Conservation (phyloP, 441 rosid species). For the Erodium moschatum region DNA sequence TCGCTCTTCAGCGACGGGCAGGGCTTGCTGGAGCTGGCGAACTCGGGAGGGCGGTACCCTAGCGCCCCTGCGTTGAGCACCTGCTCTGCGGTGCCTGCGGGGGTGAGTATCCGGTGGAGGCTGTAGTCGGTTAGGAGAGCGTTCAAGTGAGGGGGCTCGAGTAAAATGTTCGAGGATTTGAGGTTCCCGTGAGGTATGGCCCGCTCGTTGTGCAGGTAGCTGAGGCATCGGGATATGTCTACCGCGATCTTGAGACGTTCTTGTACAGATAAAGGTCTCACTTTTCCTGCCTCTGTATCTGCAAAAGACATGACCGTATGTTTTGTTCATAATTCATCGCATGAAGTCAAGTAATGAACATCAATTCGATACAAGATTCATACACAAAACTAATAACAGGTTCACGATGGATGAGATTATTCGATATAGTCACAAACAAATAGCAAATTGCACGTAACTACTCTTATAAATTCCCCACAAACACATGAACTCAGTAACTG, state of each 20-base stretch:
- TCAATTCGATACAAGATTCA: neutral
- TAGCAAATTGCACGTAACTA: too few relatives aligned
- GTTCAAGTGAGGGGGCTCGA: conserved; percentile 35
- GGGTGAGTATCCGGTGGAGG: conserved; percentile 53
- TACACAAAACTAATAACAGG: neutral
- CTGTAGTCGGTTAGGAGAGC: conserved; percentile 55
- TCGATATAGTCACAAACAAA: too few relatives aligned
- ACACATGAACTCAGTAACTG: too few relatives aligned
- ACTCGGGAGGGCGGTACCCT: conserved; percentile 66
- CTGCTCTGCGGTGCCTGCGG: conserved; percentile 61
- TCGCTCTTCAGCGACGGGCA: conserved; percentile 65
- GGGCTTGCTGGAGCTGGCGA: conserved; percentile 55
- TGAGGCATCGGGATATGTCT: conserved; percentile 52
- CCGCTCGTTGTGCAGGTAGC: conserved; percentile 52
- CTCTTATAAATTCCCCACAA: too few relatives aligned
- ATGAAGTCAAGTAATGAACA: too few relatives aligned
- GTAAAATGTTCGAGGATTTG: conserved; percentile 53
- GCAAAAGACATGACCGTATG: conserved; percentile 18
- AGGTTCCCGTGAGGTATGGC: conserved; percentile 74
- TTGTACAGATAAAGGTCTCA: conserved; percentile 37
- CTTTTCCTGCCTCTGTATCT: conserved; percentile 38
- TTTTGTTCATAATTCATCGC: too few relatives aligned
- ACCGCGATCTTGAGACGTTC: conserved; percentile 41
- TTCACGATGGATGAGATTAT: too few relatives aligned
- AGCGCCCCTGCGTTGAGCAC: conserved; percentile 59